Base-by-base conservation (phyloP, 257 asterid species). In the Linaria vulgaris region DNA sequence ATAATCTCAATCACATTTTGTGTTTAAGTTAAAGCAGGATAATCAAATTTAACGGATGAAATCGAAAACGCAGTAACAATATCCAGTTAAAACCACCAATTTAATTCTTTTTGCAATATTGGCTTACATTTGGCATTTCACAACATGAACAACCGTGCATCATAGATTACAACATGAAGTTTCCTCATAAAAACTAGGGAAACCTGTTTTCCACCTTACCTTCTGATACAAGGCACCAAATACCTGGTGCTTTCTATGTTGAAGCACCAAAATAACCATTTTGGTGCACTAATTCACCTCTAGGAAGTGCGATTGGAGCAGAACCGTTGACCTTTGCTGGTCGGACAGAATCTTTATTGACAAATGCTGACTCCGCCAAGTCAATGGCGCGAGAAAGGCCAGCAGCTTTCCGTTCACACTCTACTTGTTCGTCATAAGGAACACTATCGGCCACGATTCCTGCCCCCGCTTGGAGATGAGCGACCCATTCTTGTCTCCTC, bases 401-500 rank as follows among this genome's bases (percentile, higher is more conserved):
- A 1, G 90, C 86, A 39, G 82, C 95, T 69, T 85, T 92, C 64
- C 87, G 82, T 59, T 83, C 91, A 9, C 99, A 92, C 75, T 92
- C 97, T 46, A 66, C 15, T 22, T 84, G 91, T 72, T 92, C 97
- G n/a, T 87, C 91, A 0, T 80, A 81, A 3, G 96, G 97, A 52
- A 19, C 61, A 61, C 97, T 92, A 10, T 92, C 98, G 0, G 96
- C 94, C 9, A 85, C 95, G 9, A 92, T 85, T n/a, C 95, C 94
- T 2, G 98, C 96, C 50, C 96, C 97, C 0, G 97, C 68, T 71
- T 91, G 97, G 60, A 88, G 83, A 71, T 92, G 97, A 16, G 96
- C 96, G 2, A 89, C 61, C 98, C 98, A 89, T 54, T 92, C 97
- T 45, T 62, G 74, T 12, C 96, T 86, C 22, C 43, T 75, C 34